These are phyloP conservation scores for Diphasiastrum complanatum DNA, from an alignment of 83 land plant genomes.

Conservation along the genomic window DNA sequence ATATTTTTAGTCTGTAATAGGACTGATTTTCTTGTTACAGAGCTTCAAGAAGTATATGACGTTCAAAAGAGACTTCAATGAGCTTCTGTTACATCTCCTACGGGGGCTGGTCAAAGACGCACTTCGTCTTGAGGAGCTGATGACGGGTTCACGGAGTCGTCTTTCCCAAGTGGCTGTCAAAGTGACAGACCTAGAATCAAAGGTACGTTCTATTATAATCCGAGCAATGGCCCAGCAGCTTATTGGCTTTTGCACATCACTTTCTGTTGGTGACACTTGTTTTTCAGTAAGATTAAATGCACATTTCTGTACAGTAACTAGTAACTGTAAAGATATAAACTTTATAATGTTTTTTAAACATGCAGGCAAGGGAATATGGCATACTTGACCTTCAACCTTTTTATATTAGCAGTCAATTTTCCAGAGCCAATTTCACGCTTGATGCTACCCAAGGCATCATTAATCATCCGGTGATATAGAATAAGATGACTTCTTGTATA, in stretches of 20 bases:
- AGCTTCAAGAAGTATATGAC: slow-evolving; percentile 90
- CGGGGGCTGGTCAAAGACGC: slow-evolving; percentile 80
- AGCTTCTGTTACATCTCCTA: slow-evolving; percentile 64
- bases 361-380: slow-evolving; percentile 81
- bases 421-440: slow-evolving; percentile 53
- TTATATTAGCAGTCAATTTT: slow-evolving; percentile 58
- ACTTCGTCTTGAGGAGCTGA: slow-evolving; percentile 70
- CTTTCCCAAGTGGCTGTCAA: slow-evolving; percentile 60
- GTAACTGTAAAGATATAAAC: neutral
- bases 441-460: slow-evolving; percentile 54
- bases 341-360: neutral
- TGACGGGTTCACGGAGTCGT: slow-evolving; percentile 41
- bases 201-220: slow-evolving; percentile 36
- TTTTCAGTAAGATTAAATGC: neutral
- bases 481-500: too few relatives aligned
- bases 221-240: neutral
- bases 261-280: neutral
- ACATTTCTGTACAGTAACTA: neutral
- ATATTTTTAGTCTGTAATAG: neutral
- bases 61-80: slow-evolving; percentile 88
- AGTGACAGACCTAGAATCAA: slow-evolving; percentile 55
- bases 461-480: slow-evolving; percentile 32
- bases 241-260: neutral
- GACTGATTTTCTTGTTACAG: slow-evolving; percentile 35
- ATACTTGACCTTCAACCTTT: slow-evolving; percentile 75